Conservation (phyloP, 2,329 filamentous ascomycete genomes). For the Ambrosiella beaveri region DNA sequence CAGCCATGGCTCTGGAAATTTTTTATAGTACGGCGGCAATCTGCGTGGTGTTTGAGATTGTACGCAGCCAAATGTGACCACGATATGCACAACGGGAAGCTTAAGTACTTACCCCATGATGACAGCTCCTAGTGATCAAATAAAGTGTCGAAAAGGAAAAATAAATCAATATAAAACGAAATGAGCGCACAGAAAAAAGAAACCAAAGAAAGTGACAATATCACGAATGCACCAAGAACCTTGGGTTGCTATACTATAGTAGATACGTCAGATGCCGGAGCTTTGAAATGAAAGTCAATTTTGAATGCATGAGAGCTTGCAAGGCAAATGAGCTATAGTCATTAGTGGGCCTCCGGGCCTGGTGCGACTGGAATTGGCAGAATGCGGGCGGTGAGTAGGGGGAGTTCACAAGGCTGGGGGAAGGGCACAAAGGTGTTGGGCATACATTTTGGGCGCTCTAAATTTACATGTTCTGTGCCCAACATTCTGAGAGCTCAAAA, state of each 20-base stretch:
- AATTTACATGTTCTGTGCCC: too few relatives aligned
- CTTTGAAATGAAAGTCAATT: too few relatives aligned
- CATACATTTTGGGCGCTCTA: too few relatives aligned
- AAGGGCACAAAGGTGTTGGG: too few relatives aligned
- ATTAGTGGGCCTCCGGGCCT: background rate
- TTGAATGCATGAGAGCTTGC: too few relatives aligned
- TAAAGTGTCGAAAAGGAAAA: conserved; percentile 12
- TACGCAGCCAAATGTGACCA: too few relatives aligned
- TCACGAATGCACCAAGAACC: background rate
- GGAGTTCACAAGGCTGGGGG: background rate
- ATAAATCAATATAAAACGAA: conserved; percentile 8
- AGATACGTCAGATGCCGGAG: too few relatives aligned
- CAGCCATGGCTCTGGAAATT: too few relatives aligned
- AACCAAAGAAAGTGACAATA: conserved; percentile 7
- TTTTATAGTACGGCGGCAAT: background rate
- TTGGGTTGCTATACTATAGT: too few relatives aligned
- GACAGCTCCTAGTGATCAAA: background rate
- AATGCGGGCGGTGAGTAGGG: background rate
- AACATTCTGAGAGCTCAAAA: too few relatives aligned
- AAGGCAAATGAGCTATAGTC: background rate
- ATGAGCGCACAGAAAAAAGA: conserved; percentile 10
- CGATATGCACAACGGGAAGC: background rate
- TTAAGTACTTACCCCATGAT: conserved; percentile 1
- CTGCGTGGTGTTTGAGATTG: background rate
- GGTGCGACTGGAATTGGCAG: background rate